These are phyloP conservation scores for Acanthamoeba castellanii DNA, from an alignment of 208 protist species.

Conservation along the genomic window DNA sequence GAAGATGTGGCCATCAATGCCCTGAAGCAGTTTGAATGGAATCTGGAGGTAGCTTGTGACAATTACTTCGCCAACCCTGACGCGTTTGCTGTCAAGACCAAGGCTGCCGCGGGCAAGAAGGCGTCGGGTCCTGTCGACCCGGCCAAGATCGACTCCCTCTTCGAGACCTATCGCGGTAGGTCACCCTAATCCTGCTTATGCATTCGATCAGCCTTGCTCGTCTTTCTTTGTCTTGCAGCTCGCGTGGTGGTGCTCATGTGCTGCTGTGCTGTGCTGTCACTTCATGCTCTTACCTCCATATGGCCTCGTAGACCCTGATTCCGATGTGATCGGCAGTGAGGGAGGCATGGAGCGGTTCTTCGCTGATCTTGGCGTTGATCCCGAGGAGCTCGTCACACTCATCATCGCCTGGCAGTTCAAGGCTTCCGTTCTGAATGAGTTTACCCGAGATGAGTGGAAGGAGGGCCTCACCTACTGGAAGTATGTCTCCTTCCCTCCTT, in stretches of 20 bases:
- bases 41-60: constrained; percentile 66
- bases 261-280: background rate
- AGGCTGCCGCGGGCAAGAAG: constrained; percentile 5
- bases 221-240: background rate
- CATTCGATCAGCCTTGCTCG: background rate
- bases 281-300: background rate
- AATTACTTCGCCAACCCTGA: constrained; percentile 62
- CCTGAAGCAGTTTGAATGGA: constrained; percentile 49
- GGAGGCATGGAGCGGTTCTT: constrained; percentile 72
- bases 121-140: background rate
- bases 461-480: constrained; percentile 64
- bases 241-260: background rate
- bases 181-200: background rate
- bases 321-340: constrained; percentile 19
- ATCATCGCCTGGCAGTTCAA: constrained; percentile 75
- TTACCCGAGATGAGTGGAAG: constrained; percentile 73
- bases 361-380: constrained; percentile 74
- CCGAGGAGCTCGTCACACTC: constrained; percentile 68
- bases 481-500: background rate
- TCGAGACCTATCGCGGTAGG: constrained; percentile 34
- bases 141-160: constrained; percentile 41
- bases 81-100: background rate
- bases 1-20: constrained; percentile 3
- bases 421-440: constrained; percentile 66
- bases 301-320: constrained; percentile 1